Evolutionary conservation across 2,329 filamentous ascomycete genomes (phyloP).

Genomic region (Pezicula neosporulosa): DNA sequence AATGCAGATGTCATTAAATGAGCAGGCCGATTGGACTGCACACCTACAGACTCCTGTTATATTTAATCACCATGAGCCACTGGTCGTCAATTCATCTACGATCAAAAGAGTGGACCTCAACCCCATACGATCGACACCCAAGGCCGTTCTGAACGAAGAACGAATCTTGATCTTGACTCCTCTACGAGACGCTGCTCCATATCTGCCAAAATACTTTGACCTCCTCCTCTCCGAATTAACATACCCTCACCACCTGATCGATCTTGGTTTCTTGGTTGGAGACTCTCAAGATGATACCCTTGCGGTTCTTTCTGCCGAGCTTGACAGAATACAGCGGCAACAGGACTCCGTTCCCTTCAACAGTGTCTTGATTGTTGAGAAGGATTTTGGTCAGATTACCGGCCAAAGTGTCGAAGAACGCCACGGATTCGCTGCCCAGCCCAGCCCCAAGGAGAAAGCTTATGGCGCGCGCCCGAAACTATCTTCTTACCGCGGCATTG

Average conservation of each 20-base stretch:
- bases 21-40: slow-evolving; percentile 83
- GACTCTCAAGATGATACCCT: slow-evolving; percentile 91
- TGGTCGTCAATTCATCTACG: slow-evolving; percentile 76
- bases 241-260: slow-evolving; percentile 93
- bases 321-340: slow-evolving; percentile 83
- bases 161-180: slow-evolving; percentile 89
- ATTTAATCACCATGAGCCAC: slow-evolving; percentile 90
- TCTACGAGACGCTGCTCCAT: slow-evolving; percentile 80
- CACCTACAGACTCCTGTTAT: slow-evolving; percentile 90
- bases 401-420: slow-evolving; percentile 78
- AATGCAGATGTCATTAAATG: slow-evolving; percentile 90
- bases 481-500: slow-evolving; percentile 76
- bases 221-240: slow-evolving; percentile 84
- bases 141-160: slow-evolving; percentile 78
- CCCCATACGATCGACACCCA: slow-evolving; percentile 72
- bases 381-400: slow-evolving; percentile 67
- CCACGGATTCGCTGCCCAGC: slow-evolving; percentile 83
- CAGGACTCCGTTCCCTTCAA: slow-evolving; percentile 71
- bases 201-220: slow-evolving; percentile 89
- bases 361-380: slow-evolving; percentile 81
- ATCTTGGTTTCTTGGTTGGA: slow-evolving; percentile 89
- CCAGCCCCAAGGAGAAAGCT: slow-evolving; percentile 85
- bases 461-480: slow-evolving; percentile 89
- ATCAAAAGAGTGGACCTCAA: slow-evolving; percentile 86
- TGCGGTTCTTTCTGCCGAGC: slow-evolving; percentile 77